Percentiles rank a stretch among this genome's conserved stretches.
These are phyloP conservation scores for Pseudocohnilembus persalinus DNA, from an alignment of 169 alveolate species.

Conservation along the genomic window DNA sequence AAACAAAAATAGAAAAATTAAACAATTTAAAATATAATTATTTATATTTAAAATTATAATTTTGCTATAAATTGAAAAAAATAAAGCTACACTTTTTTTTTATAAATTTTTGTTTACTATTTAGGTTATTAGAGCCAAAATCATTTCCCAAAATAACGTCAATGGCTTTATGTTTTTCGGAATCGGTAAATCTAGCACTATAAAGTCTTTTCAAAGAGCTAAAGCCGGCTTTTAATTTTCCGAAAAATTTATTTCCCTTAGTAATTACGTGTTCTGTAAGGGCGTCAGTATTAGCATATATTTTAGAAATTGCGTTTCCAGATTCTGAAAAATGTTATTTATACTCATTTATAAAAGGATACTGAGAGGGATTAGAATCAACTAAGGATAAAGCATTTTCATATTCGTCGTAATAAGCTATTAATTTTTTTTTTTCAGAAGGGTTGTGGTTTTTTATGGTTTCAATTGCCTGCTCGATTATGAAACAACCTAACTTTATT, in stretches of 20 bases:
- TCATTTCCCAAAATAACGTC: constrained; percentile 15
- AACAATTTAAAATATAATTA: too few species aligned
- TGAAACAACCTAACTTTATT: constrained; percentile 2
- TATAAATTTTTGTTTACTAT: background rate
- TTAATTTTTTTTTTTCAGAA: background rate
- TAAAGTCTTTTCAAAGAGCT: constrained; percentile 51
- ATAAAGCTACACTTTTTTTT: too few species aligned
- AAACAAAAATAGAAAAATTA: too few species aligned
- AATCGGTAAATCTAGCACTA: constrained; percentile 50
- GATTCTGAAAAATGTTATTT: constrained; percentile 55
- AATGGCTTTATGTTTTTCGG: constrained; percentile 9
- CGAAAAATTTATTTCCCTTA: constrained; percentile 46
- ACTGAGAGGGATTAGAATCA: background rate
- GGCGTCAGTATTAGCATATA: constrained; percentile 63
- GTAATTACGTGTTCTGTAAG: constrained; percentile 56
- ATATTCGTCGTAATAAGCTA: background rate
- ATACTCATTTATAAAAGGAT: constrained; percentile 39
- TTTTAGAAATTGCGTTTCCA: constrained; percentile 53
- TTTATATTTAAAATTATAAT: too few species aligned
- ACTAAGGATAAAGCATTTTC: constrained; percentile 1
- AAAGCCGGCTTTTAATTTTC: constrained; percentile 43
- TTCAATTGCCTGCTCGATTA: background rate
- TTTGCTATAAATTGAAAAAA: too few species aligned
- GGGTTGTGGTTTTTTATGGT: background rate
- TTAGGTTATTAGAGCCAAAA: background rate